phyloP scores from a whole-genome alignment of 495 filamentous ascomycete species.

The Xylaria grammica region DNA sequence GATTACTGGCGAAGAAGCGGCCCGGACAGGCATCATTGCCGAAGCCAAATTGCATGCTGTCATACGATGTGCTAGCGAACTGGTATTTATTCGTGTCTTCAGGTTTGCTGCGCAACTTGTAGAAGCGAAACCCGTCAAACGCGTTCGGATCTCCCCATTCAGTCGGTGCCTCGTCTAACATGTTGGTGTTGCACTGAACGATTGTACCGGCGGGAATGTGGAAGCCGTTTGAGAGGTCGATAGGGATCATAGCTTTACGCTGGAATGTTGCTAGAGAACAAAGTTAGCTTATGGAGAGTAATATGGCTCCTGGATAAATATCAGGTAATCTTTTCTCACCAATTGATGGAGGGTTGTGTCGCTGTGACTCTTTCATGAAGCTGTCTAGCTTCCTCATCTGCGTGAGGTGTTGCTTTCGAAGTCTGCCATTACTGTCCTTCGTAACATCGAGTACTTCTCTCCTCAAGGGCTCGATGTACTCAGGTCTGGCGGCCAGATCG shows the following conservation, averaged over 20 bases:
- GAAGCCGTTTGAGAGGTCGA: slow-evolving; percentile 46
- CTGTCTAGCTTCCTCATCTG: slow-evolving; percentile 57
- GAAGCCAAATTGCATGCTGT: slow-evolving; percentile 52
- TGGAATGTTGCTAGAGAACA: slow-evolving; percentile 39
- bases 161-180: slow-evolving; percentile 31
- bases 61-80: slow-evolving; percentile 50
- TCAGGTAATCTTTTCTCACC: slow-evolving; percentile 35
- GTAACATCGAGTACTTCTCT: slow-evolving; percentile 53
- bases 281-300: slow-evolving; percentile 21
- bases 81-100: slow-evolving; percentile 44
- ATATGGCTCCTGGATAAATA: background rate
- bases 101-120: slow-evolving; percentile 45
- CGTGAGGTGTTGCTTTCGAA: slow-evolving; percentile 42
- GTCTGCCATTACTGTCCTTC: slow-evolving; percentile 36
- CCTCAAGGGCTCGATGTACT: slow-evolving; percentile 51
- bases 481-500: slow-evolving; percentile 53
- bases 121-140: slow-evolving; percentile 61
- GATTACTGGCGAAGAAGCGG: slow-evolving; percentile 51
- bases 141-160: slow-evolving; percentile 43
- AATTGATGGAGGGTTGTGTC: slow-evolving; percentile 42
- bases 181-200: slow-evolving; percentile 36
- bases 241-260: slow-evolving; percentile 35
- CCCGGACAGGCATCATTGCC: slow-evolving; percentile 55
- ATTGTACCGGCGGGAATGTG: slow-evolving; percentile 41
- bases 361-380: slow-evolving; percentile 57